A percentile compares a stretch with the other conserved stretches of the same genome.
Evolutionary conservation across 345 rosid species (phyloP).

Genomic region (Durio zibethinus): DNA sequence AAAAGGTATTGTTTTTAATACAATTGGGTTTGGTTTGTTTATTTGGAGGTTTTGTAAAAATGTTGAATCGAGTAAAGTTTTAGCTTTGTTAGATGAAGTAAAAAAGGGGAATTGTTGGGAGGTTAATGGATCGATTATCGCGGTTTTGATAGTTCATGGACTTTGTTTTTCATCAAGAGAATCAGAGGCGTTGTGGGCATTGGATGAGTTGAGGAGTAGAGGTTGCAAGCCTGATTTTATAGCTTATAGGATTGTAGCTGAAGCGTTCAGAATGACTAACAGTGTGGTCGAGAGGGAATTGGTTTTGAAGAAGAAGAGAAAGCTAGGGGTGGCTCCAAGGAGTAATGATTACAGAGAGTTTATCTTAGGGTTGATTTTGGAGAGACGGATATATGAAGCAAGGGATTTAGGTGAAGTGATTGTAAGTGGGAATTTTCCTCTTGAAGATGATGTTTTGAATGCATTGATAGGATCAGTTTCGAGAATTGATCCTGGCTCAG

Average conservation of each 20-base stretch:
- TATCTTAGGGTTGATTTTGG: slow-evolving; percentile 53
- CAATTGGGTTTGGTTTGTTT: slow-evolving; percentile 7
- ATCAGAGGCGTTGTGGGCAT: slow-evolving; percentile 49
- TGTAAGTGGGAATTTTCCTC: slow-evolving; percentile 63
- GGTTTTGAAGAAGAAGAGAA: slow-evolving; percentile 82
- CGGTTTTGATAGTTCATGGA: slow-evolving; percentile 64
- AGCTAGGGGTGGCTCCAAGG: slow-evolving; percentile 91
- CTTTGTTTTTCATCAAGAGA: slow-evolving; percentile 64
- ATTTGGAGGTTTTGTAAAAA: slow-evolving; percentile 51
- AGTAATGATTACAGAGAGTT: slow-evolving; percentile 61
- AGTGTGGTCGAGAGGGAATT: slow-evolving; percentile 52
- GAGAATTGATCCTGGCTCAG: slow-evolving; percentile 53
- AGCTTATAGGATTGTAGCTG: slow-evolving; percentile 80
- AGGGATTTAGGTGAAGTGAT: slow-evolving; percentile 66
- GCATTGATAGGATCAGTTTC: slow-evolving; percentile 74
- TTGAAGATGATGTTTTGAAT: slow-evolving; percentile 67
- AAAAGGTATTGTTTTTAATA: slow-evolving; percentile 1
- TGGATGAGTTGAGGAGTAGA: slow-evolving; percentile 70
- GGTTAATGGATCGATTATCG: slow-evolving; percentile 70
- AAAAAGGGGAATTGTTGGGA: slow-evolving; percentile 23
- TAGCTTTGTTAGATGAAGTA: slow-evolving; percentile 52
- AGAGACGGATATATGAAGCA: slow-evolving; percentile 58
- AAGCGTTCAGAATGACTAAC: slow-evolving; percentile 51
- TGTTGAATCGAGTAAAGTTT: slow-evolving; percentile 33
- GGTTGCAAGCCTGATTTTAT: slow-evolving; percentile 88